These are phyloP conservation scores for Backusella tarrabulga DNA, from an alignment of 192 early-diverging fungal species.

Conservation along the genomic window DNA sequence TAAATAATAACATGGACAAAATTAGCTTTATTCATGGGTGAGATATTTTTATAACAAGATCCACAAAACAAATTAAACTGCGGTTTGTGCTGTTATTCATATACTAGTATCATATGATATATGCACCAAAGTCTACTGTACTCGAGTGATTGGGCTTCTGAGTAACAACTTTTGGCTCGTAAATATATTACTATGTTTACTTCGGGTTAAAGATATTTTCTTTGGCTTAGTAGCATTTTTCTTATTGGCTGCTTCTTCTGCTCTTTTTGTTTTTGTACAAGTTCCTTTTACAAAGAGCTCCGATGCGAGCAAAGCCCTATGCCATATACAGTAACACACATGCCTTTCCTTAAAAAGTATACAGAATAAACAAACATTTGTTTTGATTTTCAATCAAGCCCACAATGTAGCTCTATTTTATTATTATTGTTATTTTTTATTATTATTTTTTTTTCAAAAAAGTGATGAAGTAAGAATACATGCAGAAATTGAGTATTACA, in stretches of 20 bases:
- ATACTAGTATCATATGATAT: neutral
- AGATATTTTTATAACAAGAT: neutral
- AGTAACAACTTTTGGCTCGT: neutral
- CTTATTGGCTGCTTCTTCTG: neutral
- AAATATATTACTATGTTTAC: neutral
- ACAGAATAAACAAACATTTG: neutral
- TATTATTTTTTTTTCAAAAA: neutral
- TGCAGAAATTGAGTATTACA: conserved; percentile 2
- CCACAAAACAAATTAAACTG: neutral
- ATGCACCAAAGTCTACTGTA: neutral
- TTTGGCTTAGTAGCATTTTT: neutral
- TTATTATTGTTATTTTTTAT: neutral
- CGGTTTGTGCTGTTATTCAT: neutral
- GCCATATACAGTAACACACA: neutral
- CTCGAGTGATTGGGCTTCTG: neutral
- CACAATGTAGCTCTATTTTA: neutral
- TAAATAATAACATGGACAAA: neutral
- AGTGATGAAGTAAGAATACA: neutral
- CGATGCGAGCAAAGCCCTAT: neutral
- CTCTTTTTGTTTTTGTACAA: neutral
- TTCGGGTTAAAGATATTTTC: neutral
- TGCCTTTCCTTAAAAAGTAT: neutral
- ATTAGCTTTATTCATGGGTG: neutral
- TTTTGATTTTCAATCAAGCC: neutral
- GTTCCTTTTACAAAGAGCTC: neutral